Conservation (phyloP, 257 asterid species). For the Fraxinus quadrangulata region DNA sequence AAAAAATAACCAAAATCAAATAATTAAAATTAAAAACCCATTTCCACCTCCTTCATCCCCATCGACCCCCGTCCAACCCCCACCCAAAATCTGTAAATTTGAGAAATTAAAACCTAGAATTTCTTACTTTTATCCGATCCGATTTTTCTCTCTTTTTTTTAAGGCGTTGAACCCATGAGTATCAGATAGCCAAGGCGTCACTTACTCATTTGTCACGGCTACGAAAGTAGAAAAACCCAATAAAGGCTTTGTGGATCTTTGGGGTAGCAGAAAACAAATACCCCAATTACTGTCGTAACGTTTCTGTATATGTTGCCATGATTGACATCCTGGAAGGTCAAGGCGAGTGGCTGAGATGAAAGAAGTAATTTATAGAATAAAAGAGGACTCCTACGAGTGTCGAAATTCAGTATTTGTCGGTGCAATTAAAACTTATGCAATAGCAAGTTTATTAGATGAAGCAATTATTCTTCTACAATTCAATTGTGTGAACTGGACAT, state of each 20-base stretch:
- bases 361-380: constrained; percentile 62
- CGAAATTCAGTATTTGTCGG: constrained; percentile 60
- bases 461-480: constrained; percentile 29
- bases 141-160: not conserved
- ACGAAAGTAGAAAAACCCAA: constrained; percentile 65
- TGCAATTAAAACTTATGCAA: constrained; percentile 57
- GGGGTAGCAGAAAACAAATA: constrained; percentile 58
- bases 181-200: constrained; percentile 82
- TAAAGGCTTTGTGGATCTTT: constrained; percentile 73
- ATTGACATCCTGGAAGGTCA: constrained; percentile 64
- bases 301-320: constrained; percentile 73
- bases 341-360: constrained; percentile 73
- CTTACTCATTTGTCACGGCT: constrained; percentile 72
- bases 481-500: too few species aligned
- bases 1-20: too few species aligned
- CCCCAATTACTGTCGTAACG: constrained; percentile 73
- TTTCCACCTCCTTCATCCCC: too few species aligned
- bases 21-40: too few species aligned
- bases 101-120: too few species aligned
- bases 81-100: too few species aligned
- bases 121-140: too few species aligned
- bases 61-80: too few species aligned
- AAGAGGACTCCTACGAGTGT: constrained; percentile 75
- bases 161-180: constrained; percentile 41
- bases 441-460: constrained; percentile 61